phyloP scores from a whole-genome alignment of 176 grass and related monocot species.

The Cocos nucifera region DNA sequence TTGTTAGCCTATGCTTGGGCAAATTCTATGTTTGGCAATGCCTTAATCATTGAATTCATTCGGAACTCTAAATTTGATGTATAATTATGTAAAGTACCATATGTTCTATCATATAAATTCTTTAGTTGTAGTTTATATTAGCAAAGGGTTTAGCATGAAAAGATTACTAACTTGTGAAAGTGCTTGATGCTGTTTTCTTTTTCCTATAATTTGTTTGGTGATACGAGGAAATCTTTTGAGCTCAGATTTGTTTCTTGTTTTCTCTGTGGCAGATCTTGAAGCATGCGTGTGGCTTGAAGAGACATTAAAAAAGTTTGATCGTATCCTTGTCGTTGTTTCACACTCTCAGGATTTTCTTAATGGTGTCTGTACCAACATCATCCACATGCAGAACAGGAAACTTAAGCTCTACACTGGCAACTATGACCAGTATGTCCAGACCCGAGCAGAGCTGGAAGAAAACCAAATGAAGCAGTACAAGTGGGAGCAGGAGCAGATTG shows the following conservation, averaged over 20 bases:
- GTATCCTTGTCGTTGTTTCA: slow-evolving; percentile 24
- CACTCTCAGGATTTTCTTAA: slow-evolving; percentile 36
- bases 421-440: slow-evolving; percentile 27
- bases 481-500: slow-evolving; percentile 27
- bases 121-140: too few relatives aligned
- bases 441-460: slow-evolving; percentile 19
- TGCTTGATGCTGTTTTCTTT: too few relatives aligned
- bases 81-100: too few relatives aligned
- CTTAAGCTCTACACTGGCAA: slow-evolving; percentile 23
- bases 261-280: slow-evolving; percentile 18
- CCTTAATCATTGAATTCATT: too few relatives aligned
- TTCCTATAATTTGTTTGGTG: background rate
- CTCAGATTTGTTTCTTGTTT: background rate
- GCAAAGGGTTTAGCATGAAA: too few relatives aligned
- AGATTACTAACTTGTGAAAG: too few relatives aligned
- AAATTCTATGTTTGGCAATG: too few relatives aligned
- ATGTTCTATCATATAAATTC: too few relatives aligned
- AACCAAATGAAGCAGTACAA: slow-evolving; percentile 33
- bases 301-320: slow-evolving; percentile 19
- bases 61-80: too few relatives aligned
- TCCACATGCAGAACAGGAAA: slow-evolving; percentile 27
- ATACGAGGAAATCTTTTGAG: background rate
- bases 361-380: slow-evolving; percentile 29
- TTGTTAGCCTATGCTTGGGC: too few relatives aligned
- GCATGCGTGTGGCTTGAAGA: slow-evolving; percentile 30